Evolutionary conservation across 208 protist species (phyloP).

Genomic region (Phytomonas francai): DNA sequence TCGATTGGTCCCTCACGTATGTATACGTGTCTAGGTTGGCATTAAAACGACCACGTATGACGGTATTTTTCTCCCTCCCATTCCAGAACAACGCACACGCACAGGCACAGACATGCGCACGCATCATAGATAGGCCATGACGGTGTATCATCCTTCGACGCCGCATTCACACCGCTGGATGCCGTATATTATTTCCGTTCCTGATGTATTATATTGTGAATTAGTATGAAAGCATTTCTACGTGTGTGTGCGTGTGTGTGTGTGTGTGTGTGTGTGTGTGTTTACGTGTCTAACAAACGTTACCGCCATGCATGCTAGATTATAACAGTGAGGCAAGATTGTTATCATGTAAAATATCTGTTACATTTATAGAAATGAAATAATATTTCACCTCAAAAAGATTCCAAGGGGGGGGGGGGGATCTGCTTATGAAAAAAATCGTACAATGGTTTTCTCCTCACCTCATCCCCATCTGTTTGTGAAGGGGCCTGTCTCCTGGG

Average conservation of each 20-base stretch:
- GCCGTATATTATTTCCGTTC: too few species aligned
- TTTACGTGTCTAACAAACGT: too few species aligned
- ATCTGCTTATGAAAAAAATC: background rate
- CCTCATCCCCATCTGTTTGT: background rate
- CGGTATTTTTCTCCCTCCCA: too few species aligned
- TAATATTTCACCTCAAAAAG: background rate
- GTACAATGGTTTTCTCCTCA: background rate
- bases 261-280: slow-evolving; percentile 14
- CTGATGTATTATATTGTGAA: too few species aligned
- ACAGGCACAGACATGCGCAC: background rate
- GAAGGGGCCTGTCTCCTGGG: background rate
- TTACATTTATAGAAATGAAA: background rate
- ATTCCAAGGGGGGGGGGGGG: too few species aligned
- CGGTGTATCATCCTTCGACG: background rate
- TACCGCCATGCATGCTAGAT: background rate
- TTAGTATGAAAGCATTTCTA: background rate
- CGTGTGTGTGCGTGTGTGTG: background rate
- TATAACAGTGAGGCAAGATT: slow-evolving; percentile 1
- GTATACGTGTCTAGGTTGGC: too few species aligned
- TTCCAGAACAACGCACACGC: too few species aligned
- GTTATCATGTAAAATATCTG: slow-evolving; percentile 1
- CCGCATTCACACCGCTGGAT: too few species aligned
- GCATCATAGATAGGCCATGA: background rate
- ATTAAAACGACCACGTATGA: too few species aligned
- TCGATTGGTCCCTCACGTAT: too few species aligned